phyloP scores from a whole-genome alignment of 805 yeast species.

The Metahyphopichia silvanorum region DNA sequence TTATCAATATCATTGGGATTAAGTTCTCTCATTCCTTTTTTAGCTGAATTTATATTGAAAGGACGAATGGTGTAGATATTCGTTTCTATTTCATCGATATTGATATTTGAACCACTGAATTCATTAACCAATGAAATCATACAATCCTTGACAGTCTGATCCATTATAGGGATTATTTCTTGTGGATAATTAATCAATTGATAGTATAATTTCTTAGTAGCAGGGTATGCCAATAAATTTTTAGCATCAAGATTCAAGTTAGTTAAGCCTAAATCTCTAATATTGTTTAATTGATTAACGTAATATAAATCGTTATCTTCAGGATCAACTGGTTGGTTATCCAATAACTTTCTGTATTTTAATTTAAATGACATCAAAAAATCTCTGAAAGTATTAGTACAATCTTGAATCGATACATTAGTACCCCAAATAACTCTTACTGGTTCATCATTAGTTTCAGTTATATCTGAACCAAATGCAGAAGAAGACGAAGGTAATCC shows the following conservation, averaged over 20 bases:
- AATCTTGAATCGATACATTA: conserved; percentile 87
- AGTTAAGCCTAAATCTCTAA: conserved; percentile 76
- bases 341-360: conserved; percentile 61
- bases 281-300: conserved; percentile 64
- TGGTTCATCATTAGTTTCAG: conserved; percentile 53
- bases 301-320: conserved; percentile 75
- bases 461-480: conserved; percentile 24
- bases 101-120: conserved; percentile 25
- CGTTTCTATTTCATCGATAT: conserved; percentile 71
- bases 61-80: conserved; percentile 87
- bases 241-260: conserved; percentile 82
- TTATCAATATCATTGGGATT: conserved; percentile 95
- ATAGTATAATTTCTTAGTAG: conserved; percentile 74
- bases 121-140: conserved; percentile 62
- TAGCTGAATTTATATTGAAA: conserved; percentile 64
- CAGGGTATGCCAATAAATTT: conserved; percentile 71
- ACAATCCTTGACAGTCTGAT: conserved; percentile 88
- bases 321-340: conserved; percentile 32
- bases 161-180: conserved; percentile 97
- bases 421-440: conserved; percentile 98
- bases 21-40: conserved; percentile 83
- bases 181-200: conserved; percentile 92
- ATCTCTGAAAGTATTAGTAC: conserved; percentile 73
- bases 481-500: conserved; percentile 21
- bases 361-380: conserved; percentile 81